These are phyloP conservation scores for Trichoderma atrobrunneum DNA, from an alignment of 2,329 filamentous ascomycete species.

Conservation along the genomic window DNA sequence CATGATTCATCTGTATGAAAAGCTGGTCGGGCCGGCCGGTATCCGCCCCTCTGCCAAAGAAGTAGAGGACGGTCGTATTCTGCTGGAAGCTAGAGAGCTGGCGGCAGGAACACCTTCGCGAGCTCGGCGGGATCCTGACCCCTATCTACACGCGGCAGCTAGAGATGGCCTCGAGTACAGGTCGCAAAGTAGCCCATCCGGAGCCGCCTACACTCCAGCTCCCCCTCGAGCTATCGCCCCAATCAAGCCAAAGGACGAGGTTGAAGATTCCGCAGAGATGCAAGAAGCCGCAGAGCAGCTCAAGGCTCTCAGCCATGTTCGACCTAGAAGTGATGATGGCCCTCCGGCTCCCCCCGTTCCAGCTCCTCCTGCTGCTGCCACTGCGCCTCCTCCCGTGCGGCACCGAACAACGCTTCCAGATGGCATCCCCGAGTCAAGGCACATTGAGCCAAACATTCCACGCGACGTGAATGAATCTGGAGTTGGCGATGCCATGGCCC, in stretches of 20 bases:
- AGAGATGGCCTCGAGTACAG: conserved; percentile 29
- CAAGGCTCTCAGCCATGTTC: conserved; percentile 62
- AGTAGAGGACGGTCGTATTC: conserved; percentile 55
- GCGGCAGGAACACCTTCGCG: conserved; percentile 37
- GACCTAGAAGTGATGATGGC: conserved; percentile 51
- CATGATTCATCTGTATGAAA: conserved; percentile 62
- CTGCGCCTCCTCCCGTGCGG: conserved; percentile 26
- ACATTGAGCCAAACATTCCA: conserved; percentile 23
- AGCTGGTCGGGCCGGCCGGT: conserved; percentile 49
- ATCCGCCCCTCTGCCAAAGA: conserved; percentile 49
- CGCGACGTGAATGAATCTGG: conserved; percentile 40
- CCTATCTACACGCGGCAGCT: conserved; percentile 26
- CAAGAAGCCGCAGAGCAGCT: conserved; percentile 66
- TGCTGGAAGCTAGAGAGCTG: conserved; percentile 52
- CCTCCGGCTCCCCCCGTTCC: not conserved
- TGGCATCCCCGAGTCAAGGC: conserved; percentile 33
- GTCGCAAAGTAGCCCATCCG: conserved; percentile 31
- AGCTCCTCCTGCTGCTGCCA: conserved; percentile 2
- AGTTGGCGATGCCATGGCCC: conserved; percentile 24
- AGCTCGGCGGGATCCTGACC: conserved; percentile 29
- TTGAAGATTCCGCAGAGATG: conserved; percentile 66
- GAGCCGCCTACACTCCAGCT: conserved; percentile 24
- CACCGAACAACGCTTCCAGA: conserved; percentile 41
- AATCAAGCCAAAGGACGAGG: conserved; percentile 36
- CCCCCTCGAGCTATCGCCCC: conserved; percentile 22